A percentile compares a stretch with the other conserved stretches of the same genome.
Conservation (phyloP, 2,329 filamentous ascomycete genomes). For the Diplodia corticola region DNA sequence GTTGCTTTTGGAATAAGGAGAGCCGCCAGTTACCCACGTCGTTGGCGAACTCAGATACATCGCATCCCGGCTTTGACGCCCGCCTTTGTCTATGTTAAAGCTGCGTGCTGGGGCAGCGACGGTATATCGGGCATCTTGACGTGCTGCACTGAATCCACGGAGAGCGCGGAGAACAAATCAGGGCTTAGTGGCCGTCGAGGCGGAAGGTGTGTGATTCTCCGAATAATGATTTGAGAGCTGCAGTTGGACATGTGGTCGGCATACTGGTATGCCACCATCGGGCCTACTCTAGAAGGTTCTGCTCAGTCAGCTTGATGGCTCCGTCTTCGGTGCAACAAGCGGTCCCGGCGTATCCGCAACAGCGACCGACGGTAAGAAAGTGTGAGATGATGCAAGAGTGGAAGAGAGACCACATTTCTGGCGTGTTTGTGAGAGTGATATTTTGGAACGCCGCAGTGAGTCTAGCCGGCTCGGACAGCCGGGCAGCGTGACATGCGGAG, state of each 20-base stretch:
- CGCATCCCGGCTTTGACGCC: background rate
- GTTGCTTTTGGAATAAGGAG: background rate
- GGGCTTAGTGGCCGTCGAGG: background rate
- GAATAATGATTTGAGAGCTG: background rate
- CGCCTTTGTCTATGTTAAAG: background rate
- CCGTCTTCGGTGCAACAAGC: background rate
- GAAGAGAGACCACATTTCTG: background rate
- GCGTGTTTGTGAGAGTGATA: background rate
- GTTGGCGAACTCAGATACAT: background rate
- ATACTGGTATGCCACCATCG: background rate
- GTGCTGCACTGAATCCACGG: background rate
- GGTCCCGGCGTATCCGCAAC: background rate
- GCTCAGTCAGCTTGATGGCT: background rate
- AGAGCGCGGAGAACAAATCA: background rate
- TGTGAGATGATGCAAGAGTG: too few species aligned
- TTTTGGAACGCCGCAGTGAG: background rate
- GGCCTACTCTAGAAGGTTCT: conserved; percentile 9
- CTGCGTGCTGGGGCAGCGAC: background rate
- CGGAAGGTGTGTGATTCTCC: background rate
- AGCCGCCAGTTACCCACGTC: background rate
- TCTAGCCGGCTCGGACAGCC: background rate
- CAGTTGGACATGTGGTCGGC: background rate
- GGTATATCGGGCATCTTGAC: background rate
- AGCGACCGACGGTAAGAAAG: background rate
- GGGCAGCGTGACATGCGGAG: background rate